phyloP scores from a whole-genome alignment of 768 basidiomycete species.

The Pulveroboletus sp. region DNA sequence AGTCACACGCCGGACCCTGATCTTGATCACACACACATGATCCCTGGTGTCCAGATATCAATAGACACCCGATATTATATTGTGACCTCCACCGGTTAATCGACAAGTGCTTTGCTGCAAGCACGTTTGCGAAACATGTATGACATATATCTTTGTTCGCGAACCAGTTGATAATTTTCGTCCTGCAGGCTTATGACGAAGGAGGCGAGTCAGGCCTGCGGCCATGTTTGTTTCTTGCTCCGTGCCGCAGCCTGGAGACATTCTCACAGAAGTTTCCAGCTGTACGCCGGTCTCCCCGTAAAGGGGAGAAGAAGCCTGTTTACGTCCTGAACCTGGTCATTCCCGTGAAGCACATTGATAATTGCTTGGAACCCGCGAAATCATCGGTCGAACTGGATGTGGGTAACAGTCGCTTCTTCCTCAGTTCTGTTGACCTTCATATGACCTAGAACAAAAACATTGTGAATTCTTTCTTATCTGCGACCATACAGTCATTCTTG shows the following conservation, averaged over 20 bases:
- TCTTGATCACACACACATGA: neutral
- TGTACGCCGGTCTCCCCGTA: slow-evolving; percentile 69
- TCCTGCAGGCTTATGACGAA: slow-evolving; percentile 65
- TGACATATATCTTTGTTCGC: slow-evolving; percentile 13
- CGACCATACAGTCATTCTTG: slow-evolving; percentile 60
- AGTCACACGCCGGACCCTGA: slow-evolving; percentile 22
- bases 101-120: slow-evolving; percentile 59
- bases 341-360: slow-evolving; percentile 66
- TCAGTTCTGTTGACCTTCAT: slow-evolving; percentile 7
- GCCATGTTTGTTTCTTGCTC: slow-evolving; percentile 13
- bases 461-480: slow-evolving; percentile 53
- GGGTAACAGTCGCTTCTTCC: slow-evolving; percentile 17
- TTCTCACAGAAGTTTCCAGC: slow-evolving; percentile 35
- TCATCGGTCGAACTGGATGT: slow-evolving; percentile 64
- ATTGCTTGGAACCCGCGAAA: slow-evolving; percentile 79
- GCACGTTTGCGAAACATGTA: slow-evolving; percentile 75
- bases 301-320: slow-evolving; percentile 72
- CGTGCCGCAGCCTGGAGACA: slow-evolving; percentile 8
- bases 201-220: slow-evolving; percentile 43
- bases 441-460: slow-evolving; percentile 51
- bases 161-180: slow-evolving; percentile 2
- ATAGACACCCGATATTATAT: slow-evolving; percentile 61
- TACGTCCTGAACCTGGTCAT: slow-evolving; percentile 78
- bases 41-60: slow-evolving; percentile 59
- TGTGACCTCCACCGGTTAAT: slow-evolving; percentile 69